These are phyloP conservation scores for Mycena leptocephala DNA, from an alignment of 768 basidiomycete genomes.

Conservation along the genomic window DNA sequence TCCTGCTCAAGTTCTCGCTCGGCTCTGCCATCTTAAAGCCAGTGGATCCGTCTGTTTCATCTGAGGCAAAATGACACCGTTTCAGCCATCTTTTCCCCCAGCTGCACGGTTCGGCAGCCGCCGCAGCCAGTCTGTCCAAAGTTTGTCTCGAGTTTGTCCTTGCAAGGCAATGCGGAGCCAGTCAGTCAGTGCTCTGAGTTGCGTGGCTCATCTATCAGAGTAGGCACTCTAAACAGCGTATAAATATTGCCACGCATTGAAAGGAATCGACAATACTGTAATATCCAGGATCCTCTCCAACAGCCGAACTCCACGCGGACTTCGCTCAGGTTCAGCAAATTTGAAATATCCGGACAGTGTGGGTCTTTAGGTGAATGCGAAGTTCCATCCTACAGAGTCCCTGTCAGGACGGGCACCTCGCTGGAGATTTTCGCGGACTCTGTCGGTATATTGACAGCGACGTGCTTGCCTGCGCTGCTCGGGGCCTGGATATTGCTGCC, in stretches of 20 bases:
- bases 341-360: background rate
- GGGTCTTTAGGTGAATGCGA: background rate
- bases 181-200: background rate
- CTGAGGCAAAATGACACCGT: background rate
- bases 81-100: background rate
- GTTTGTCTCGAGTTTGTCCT: too few species aligned
- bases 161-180: too few species aligned
- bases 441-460: background rate
- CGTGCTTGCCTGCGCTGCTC: background rate
- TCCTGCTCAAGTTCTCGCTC: constrained; percentile 1
- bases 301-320: background rate
- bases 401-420: constrained; percentile 5
- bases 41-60: background rate
- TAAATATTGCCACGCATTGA: background rate
- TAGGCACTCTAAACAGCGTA: background rate
- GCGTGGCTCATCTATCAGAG: background rate
- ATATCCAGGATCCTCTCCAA: too few species aligned
- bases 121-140: too few species aligned
- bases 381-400: background rate
- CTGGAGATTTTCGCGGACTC: constrained; percentile 17
- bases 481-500: background rate
- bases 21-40: constrained; percentile 6
- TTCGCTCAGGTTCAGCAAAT: too few species aligned
- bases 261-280: background rate
- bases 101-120: background rate